Evolutionary conservation across 192 early-diverging fungal genomes (phyloP), one percentile per base, ranked within the genome.

Genomic region (Podila verticillata): DNA sequence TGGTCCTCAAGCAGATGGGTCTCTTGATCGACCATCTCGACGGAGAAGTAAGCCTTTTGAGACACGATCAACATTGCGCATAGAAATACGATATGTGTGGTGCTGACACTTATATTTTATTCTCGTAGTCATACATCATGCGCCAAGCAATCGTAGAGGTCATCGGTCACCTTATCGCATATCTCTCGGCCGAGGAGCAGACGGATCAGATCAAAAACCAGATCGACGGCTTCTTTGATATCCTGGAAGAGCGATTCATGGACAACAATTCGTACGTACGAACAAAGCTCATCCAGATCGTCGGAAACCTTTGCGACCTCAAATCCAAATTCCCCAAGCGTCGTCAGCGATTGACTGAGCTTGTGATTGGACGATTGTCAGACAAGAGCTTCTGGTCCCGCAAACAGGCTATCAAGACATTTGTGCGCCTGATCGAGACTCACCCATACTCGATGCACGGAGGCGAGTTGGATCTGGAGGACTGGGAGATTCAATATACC

Each of bases 301-400:
- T 94, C 34, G 82, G 90, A 30, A 91, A 91, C 70, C 83, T 99
- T 29, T 90, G 92, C 63, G 93, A 96, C 3, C 54, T 90, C 22
- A 84, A 83, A 17, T 81, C 84, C 56, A 94, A 94, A 63, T 94
- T 94, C 65, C 92, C 92, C 19, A 93, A 91, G 75, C 85, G 92
- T 51, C 84, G 97, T 12, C 91, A 91, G 54, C 83, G 84, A 19
- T 81, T 98, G 13, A 83, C 94, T 4, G 72, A 86, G 17, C 73
- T 97, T 30, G 90, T 93, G 5, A 88, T 93, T 36, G 90, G 92
- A 26, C 87, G 95, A 35, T 84, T 99, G 29, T 89, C 95, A 47
- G 98, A 99, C 83, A 99, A 98, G 81, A 92, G 93, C 48, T 92
- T 91, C 66, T 89, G 86, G 57, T 95, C 98, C 4, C 91, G 98